Conservation (phyloP, 768 basidiomycete species). For the Gelatoporia subvermispora region DNA sequence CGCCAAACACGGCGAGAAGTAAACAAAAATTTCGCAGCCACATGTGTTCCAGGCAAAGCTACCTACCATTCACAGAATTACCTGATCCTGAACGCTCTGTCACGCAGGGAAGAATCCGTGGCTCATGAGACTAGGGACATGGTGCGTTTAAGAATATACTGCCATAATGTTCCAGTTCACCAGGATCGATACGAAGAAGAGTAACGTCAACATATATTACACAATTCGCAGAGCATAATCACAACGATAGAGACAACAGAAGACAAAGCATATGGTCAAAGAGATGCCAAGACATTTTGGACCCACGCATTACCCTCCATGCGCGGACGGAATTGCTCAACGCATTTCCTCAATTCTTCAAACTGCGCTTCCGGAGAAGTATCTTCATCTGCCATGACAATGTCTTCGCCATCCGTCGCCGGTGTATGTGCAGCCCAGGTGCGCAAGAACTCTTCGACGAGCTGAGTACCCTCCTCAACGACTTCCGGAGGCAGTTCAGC, state of each 20-base stretch:
- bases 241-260: neutral
- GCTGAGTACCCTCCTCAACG: constrained; percentile 71
- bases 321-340: constrained; percentile 59
- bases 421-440: constrained; percentile 50
- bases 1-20: too few species aligned
- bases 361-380: constrained; percentile 31
- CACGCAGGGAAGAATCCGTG: too few species aligned
- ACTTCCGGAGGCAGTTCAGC: constrained; percentile 52
- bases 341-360: constrained; percentile 49
- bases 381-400: constrained; percentile 47
- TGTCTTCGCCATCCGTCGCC: constrained; percentile 35
- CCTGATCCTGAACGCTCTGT: too few species aligned
- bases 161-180: too few species aligned
- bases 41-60: too few species aligned
- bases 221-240: too few species aligned
- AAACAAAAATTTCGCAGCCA: too few species aligned
- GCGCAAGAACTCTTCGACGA: constrained; percentile 75
- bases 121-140: too few species aligned
- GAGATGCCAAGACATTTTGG: constrained; percentile 44
- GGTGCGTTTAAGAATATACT: too few species aligned
- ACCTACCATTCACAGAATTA: too few species aligned
- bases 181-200: too few species aligned
- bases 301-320: constrained; percentile 82
- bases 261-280: constrained; percentile 4
- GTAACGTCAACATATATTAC: too few species aligned